These are phyloP conservation scores for Neurospora sp. DNA, from an alignment of 495 filamentous ascomycete species.

Conservation along the genomic window DNA sequence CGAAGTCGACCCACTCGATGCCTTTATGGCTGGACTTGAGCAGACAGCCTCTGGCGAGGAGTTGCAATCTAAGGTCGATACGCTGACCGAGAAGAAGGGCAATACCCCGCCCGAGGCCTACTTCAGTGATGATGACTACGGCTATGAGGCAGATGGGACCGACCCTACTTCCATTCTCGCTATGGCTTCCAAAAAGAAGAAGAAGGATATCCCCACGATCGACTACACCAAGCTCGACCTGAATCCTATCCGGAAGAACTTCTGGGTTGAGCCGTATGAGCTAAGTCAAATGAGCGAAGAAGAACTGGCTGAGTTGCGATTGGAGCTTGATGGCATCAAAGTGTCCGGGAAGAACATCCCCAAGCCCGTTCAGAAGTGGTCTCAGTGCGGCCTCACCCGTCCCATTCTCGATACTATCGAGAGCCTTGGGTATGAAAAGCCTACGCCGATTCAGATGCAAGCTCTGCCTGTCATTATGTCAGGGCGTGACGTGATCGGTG, in stretches of 20 bases:
- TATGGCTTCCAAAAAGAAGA: conserved; percentile 86
- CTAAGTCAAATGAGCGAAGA: conserved; percentile 75
- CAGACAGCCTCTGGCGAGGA: conserved; percentile 8
- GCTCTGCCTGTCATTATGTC: conserved; percentile 94
- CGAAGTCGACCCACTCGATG: conserved; percentile 86
- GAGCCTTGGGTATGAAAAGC: conserved; percentile 72
- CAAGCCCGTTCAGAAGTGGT: conserved; percentile 92
- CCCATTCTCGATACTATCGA: conserved; percentile 84
- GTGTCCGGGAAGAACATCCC: conserved; percentile 76
- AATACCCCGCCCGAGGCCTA: conserved; percentile 67
- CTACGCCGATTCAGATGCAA: conserved; percentile 91
- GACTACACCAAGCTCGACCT: conserved; percentile 81
- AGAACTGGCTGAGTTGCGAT: conserved; percentile 67
- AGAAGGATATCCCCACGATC: conserved; percentile 83
- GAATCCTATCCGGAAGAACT: conserved; percentile 79
- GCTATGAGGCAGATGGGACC: conserved; percentile 62
- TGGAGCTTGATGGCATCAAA: conserved; percentile 93
- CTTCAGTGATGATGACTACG: conserved; percentile 70
- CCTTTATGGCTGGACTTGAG: conserved; percentile 80
- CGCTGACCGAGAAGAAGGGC: conserved; percentile 20
- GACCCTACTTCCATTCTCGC: conserved; percentile 73
- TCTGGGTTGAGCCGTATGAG: conserved; percentile 86
- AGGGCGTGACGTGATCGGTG: conserved; percentile 89
- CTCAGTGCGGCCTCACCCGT: conserved; percentile 80
- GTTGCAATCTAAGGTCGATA: neutral